Evolutionary conservation across 257 asterid species (phyloP).

Genomic region (Solanum dulcamara): DNA sequence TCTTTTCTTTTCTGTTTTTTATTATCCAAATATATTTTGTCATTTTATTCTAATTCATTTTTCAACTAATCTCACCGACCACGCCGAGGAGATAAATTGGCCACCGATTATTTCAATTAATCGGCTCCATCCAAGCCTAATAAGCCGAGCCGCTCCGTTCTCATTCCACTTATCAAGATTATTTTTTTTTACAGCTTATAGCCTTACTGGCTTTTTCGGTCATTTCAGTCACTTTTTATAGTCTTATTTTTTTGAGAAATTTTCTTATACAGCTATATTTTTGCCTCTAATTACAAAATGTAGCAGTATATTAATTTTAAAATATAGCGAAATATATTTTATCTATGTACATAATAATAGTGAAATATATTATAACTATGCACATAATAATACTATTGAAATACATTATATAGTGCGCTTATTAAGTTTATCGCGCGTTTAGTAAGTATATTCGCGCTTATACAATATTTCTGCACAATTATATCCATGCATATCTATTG

Average conservation of each 20-base stretch:
- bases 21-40: background rate
- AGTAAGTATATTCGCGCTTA: no score
- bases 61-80: constrained; percentile 9
- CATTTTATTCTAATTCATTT: background rate
- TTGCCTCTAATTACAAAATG: background rate
- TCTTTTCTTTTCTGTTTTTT: background rate
- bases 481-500: no score
- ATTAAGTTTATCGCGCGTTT: background rate
- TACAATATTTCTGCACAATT: no score
- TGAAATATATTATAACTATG: no score
- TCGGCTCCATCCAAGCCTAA: constrained; percentile 3
- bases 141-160: background rate
- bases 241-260: background rate
- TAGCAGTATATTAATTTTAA: background rate
- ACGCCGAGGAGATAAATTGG: constrained; percentile 2
- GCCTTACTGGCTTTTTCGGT: background rate
- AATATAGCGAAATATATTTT: background rate
- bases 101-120: background rate
- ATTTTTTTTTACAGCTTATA: constrained; percentile 9
- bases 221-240: no score
- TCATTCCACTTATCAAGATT: background rate
- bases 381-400: no score
- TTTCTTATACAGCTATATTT: background rate
- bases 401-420: no score
- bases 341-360: no score